Percentiles rank a stretch among this genome's conserved stretches.
phyloP scores from a whole-genome alignment of 2,329 filamentous ascomycete genomes.

The Fusarium graminum region DNA sequence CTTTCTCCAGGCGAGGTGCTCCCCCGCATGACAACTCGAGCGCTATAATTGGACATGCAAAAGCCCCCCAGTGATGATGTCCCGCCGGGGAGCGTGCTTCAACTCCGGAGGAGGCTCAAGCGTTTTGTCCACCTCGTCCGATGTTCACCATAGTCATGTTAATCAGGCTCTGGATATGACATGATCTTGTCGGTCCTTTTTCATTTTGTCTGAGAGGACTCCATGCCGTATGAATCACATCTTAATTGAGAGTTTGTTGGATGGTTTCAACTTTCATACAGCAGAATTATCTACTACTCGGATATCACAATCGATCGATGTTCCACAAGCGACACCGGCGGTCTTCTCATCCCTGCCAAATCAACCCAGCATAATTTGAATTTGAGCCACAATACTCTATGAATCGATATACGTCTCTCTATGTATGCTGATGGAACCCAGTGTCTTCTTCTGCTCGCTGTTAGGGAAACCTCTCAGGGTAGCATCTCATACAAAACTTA shows the following conservation, averaged over 20 bases:
- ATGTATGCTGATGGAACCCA: background rate
- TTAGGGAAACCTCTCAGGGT: background rate
- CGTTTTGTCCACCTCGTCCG: slow-evolving; percentile 19
- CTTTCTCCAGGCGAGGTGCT: slow-evolving; percentile 35
- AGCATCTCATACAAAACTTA: background rate
- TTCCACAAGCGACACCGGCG: slow-evolving; percentile 19
- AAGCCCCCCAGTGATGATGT: background rate
- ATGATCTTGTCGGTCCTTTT: background rate
- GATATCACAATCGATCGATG: background rate
- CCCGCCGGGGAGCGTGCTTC: slow-evolving; percentile 31
- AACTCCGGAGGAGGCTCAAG: slow-evolving; percentile 34
- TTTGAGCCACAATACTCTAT: background rate
- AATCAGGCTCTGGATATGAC: slow-evolving; percentile 8
- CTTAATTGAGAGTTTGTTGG: too few relatives aligned
- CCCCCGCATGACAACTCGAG: slow-evolving; percentile 50
- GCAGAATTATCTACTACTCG: too few relatives aligned
- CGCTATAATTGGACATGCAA: slow-evolving; percentile 40
- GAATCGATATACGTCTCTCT: background rate
- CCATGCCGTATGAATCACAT: background rate
- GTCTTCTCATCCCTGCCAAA: slow-evolving; percentile 1
- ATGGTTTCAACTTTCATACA: too few relatives aligned
- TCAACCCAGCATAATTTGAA: background rate
- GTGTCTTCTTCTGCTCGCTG: background rate
- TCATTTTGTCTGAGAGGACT: background rate
- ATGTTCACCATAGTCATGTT: slow-evolving; percentile 15